These are phyloP conservation scores for Geosmithia putterillii DNA, from an alignment of 2,329 filamentous ascomycete species.

Conservation along the genomic window DNA sequence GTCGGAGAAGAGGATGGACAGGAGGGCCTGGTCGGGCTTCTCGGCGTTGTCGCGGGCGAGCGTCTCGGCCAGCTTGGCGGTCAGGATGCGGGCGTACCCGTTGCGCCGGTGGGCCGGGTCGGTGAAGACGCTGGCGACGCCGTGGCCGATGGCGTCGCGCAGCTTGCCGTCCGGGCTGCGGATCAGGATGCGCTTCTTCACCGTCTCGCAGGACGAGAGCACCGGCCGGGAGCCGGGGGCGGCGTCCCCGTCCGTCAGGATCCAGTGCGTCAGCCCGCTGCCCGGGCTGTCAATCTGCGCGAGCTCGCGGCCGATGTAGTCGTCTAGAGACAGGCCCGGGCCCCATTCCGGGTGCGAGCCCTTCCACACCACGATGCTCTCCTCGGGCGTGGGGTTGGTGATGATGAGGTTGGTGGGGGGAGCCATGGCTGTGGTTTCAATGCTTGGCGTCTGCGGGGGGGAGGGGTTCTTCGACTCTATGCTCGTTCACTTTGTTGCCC, in stretches of 20 bases:
- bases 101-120: constrained; percentile 52
- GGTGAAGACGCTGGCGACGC: constrained; percentile 71
- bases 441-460: neutral
- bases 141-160: constrained; percentile 52
- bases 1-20: constrained; percentile 72
- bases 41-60: constrained; percentile 17
- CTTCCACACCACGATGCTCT: constrained; percentile 41
- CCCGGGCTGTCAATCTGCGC: constrained; percentile 45
- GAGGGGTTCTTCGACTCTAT: no score
- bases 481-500: no score
- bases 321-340: constrained; percentile 35
- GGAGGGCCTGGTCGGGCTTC: constrained; percentile 17
- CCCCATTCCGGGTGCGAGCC: constrained; percentile 48
- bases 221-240: constrained; percentile 32
- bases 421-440: neutral
- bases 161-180: constrained; percentile 19
- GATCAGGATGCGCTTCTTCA: constrained; percentile 45
- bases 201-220: constrained; percentile 51
- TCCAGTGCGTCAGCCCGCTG: constrained; percentile 50
- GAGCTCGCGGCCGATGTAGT: constrained; percentile 48
- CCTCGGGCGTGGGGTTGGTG: constrained; percentile 37
- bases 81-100: constrained; percentile 70
- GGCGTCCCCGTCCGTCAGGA: constrained; percentile 36
- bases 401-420: neutral
- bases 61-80: constrained; percentile 45